Evolutionary conservation across 345 rosid genomes (phyloP).

Genomic region (Eucalyptus sideroxylon): DNA sequence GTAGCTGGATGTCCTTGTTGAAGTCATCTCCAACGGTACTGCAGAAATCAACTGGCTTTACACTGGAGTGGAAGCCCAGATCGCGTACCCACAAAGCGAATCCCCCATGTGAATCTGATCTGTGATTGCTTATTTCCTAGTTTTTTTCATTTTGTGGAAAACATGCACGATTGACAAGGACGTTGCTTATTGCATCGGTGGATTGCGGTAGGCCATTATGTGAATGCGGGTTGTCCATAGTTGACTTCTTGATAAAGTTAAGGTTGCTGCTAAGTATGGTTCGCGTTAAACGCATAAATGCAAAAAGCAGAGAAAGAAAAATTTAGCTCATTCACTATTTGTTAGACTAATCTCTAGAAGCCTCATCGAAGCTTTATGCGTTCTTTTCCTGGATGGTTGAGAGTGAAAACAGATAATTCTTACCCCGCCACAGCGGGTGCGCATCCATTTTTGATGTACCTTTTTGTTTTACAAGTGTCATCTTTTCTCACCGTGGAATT

Average conservation of each 20-base stretch:
- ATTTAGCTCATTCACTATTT: background rate
- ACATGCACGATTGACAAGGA: background rate
- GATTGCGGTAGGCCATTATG: background rate
- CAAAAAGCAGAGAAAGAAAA: background rate
- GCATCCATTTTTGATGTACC: background rate
- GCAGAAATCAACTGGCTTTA: background rate
- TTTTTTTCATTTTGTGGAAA: background rate
- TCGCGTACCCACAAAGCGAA: background rate
- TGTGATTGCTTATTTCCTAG: background rate
- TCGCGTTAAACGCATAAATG: background rate
- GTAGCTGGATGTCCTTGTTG: conserved; percentile 8
- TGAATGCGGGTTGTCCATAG: background rate
- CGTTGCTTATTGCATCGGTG: background rate
- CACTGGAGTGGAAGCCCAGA: conserved; percentile 1
- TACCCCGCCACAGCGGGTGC: background rate
- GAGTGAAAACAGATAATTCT: background rate
- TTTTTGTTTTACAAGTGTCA: background rate
- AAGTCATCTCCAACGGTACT: background rate
- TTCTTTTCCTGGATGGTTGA: background rate
- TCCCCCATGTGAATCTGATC: background rate
- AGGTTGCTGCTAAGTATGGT: background rate
- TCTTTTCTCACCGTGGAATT: background rate
- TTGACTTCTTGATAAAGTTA: background rate
- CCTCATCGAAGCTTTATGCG: background rate
- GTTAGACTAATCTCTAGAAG: background rate